Conservation (phyloP, 306 rosid species). For the Castanospermum australe region DNA sequence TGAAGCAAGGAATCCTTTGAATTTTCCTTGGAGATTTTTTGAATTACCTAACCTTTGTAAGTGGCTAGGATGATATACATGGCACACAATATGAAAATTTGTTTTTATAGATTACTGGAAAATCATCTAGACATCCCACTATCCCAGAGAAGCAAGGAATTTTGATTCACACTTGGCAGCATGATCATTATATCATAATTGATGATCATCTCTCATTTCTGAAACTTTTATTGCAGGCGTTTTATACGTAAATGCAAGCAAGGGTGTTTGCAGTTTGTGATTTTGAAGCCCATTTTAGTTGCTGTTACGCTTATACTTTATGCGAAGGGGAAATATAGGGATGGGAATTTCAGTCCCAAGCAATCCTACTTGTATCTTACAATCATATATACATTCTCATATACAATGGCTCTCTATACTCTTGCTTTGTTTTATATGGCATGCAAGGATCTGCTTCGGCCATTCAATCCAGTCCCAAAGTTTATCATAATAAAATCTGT, state of each 20-base stretch:
- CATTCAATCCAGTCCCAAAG: slow-evolving; percentile 97
- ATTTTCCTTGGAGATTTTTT: neutral
- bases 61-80: neutral
- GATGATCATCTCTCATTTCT: slow-evolving; percentile 12
- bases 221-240: slow-evolving; percentile 68
- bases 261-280: slow-evolving; percentile 97
- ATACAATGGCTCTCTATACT: slow-evolving; percentile 89
- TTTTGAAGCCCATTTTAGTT: slow-evolving; percentile 90
- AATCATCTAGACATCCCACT: neutral
- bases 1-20: neutral
- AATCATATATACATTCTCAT: slow-evolving; percentile 83
- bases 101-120: neutral
- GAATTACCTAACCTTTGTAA: neutral
- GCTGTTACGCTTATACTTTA: slow-evolving; percentile 83
- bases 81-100: neutral
- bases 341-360: slow-evolving; percentile 86
- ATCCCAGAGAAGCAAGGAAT: slow-evolving; percentile 15
- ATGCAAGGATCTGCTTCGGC: slow-evolving; percentile 96
- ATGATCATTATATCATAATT: slow-evolving; percentile 16
- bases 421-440: slow-evolving; percentile 91
- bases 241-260: slow-evolving; percentile 98
- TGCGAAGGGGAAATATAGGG: slow-evolving; percentile 83
- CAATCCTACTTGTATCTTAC: slow-evolving; percentile 94
- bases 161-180: slow-evolving; percentile 4
- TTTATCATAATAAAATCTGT: slow-evolving; percentile 91